Percentiles rank a stretch among this genome's conserved stretches.
These are phyloP conservation scores for Cyberlindnera euphorbiae DNA, from an alignment of 805 yeast species.

Conservation along the genomic window DNA sequence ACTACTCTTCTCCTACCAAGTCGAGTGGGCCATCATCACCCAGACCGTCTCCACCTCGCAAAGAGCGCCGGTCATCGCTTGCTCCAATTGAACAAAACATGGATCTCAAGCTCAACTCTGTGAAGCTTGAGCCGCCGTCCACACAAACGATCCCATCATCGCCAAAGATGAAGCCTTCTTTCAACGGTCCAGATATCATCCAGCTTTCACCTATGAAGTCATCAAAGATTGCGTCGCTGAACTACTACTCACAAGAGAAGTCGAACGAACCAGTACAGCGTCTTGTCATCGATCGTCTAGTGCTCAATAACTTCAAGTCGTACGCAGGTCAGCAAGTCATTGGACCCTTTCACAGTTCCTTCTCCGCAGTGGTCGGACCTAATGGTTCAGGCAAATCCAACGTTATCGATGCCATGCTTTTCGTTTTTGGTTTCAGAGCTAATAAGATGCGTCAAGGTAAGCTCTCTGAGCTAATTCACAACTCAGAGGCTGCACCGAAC, in stretches of 20 bases:
- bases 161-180: slow-evolving; percentile 31
- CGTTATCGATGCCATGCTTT: slow-evolving; percentile 92
- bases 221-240: slow-evolving; percentile 28
- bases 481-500: slow-evolving; percentile 67
- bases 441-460: slow-evolving; percentile 95
- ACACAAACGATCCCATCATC: slow-evolving; percentile 23
- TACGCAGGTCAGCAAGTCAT: slow-evolving; percentile 90
- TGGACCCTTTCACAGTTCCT: slow-evolving; percentile 92
- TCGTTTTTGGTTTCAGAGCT: slow-evolving; percentile 96
- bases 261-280: slow-evolving; percentile 41
- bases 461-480: slow-evolving; percentile 87
- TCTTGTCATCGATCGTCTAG: slow-evolving; percentile 68
- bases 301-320: slow-evolving; percentile 84
- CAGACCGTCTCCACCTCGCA: slow-evolving; percentile 17
- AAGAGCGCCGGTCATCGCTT: slow-evolving; percentile 18
- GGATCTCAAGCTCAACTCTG: slow-evolving; percentile 10
- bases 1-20: slow-evolving; percentile 25
- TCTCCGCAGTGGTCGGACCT: slow-evolving; percentile 97
- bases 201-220: slow-evolving; percentile 36
- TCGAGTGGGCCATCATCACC: slow-evolving; percentile 8
- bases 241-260: slow-evolving; percentile 24
- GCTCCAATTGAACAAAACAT: slow-evolving; percentile 22
- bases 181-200: slow-evolving; percentile 35
- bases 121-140: slow-evolving; percentile 20
- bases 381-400: slow-evolving; percentile 98